A percentile compares a stretch with the other conserved stretches of the same genome.
phyloP scores from a whole-genome alignment of 1,284 basidiomycete genomes.

The Irpex sp. region DNA sequence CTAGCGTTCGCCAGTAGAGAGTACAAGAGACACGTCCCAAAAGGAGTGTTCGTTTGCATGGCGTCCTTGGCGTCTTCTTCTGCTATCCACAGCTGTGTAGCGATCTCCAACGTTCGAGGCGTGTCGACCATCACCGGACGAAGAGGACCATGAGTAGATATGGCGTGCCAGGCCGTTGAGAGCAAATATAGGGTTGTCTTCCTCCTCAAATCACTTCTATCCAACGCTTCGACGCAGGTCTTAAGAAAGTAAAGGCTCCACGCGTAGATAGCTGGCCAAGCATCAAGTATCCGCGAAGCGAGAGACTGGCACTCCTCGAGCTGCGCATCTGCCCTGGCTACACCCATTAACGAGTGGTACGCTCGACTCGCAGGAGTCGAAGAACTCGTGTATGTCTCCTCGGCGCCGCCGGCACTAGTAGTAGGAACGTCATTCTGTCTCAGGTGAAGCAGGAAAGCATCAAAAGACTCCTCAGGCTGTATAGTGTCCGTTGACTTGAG shows the following conservation, averaged over 20 bases:
- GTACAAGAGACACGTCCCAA: conserved; percentile 10
- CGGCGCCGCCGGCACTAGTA: background rate
- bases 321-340: conserved; percentile 30
- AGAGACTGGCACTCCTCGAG: conserved; percentile 20
- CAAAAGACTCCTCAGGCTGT: background rate
- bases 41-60: conserved; percentile 25
- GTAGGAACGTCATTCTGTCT: background rate
- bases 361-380: conserved; percentile 22
- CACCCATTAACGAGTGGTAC: conserved; percentile 29
- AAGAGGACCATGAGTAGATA: conserved; percentile 17
- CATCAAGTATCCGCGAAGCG: conserved; percentile 20
- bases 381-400: conserved; percentile 1
- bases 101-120: conserved; percentile 30
- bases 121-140: conserved; percentile 29
- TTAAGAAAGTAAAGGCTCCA: conserved; percentile 34
- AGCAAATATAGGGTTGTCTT: conserved; percentile 25
- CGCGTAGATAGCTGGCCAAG: conserved; percentile 34
- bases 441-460: background rate
- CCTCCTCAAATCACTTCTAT: conserved; percentile 13
- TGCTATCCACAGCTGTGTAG: conserved; percentile 31
- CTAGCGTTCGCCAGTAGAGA: conserved; percentile 23
- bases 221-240: conserved; percentile 20
- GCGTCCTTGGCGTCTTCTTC: conserved; percentile 24
- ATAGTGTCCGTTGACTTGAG: background rate
- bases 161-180: background rate